Base-by-base conservation (phyloP, 768 basidiomycete genomes). In the Hypholoma sublateritium region DNA sequence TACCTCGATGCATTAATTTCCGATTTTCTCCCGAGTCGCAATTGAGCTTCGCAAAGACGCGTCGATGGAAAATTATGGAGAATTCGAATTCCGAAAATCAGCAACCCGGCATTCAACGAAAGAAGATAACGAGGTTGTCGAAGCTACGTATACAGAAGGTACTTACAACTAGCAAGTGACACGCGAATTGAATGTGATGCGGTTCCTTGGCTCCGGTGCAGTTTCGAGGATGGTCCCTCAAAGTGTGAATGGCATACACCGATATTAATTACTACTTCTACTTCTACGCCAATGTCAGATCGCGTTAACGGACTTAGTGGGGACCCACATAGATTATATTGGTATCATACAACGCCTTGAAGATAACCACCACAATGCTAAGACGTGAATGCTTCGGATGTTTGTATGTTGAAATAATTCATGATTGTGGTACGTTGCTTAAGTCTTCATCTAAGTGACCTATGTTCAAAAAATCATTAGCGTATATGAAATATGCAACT, bases 11-110 rank as follows among this genome's bases (percentile, higher is more conserved):
- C 16, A 14, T 50, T 55, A 47, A 59, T 55, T 24, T 50, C 58
- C 58, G 58, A 59, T 28, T 59, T 59, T 59, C 58, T 59, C 22
- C 58, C 58, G 58, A 37, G 13, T 19, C n/a, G 39, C 22, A 46
- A 22, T 21, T 21, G 42, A 34, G 43, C 53, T 53, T 53, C 53
- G 21, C 34, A 51, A 25, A 51, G 39, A 37, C 39, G 50, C 53
- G 19, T 41, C 32, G 17, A 17, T 36, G 53, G 53, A 46, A 44
- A 43, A 53, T 35, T 53, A 42, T 53, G 53, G 53, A 53, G 53
- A 36, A 4, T 52, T 44, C 28, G 11, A 14, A n/a, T 1, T 19
- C 50, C 50, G 50, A 41, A 21, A 51, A 41, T 51, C 37, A 51
- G 13, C 50, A 39, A 37, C 6, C n/a, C 21, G 37, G 39, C 35